These are phyloP conservation scores for Carpinus viminea DNA, from an alignment of 306 rosid species.

Conservation along the genomic window DNA sequence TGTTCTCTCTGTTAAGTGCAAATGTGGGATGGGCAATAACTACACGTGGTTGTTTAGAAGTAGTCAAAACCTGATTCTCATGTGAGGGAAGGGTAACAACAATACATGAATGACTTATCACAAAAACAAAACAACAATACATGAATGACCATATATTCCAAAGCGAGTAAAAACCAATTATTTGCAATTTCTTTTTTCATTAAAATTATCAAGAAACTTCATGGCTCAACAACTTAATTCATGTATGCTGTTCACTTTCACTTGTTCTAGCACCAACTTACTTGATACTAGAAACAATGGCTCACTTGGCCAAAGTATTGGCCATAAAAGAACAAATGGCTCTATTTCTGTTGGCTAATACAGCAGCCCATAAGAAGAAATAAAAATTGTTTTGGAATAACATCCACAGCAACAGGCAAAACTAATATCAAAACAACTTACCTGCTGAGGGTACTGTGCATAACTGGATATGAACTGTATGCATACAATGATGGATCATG, in stretches of 20 bases:
- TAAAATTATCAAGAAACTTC: neutral
- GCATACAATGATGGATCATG: constrained; percentile 82
- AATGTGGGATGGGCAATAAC: neutral
- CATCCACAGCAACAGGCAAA: neutral
- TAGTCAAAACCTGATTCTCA: neutral
- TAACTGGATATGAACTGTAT: constrained; percentile 71
- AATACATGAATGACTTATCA: too few relatives aligned
- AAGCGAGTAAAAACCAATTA: neutral
- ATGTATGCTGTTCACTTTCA: neutral
- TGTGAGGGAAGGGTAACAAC: neutral
- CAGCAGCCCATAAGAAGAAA: neutral
- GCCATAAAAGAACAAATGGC: neutral
- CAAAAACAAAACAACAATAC: too few relatives aligned
- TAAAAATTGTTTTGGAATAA: neutral
- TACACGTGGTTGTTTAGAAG: neutral
- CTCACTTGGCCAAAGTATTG: neutral
- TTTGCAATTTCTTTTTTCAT: neutral
- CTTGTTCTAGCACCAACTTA: neutral
- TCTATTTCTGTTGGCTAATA: neutral
- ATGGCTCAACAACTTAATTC: neutral
- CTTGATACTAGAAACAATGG: constrained; percentile 2
- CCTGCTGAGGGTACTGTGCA: constrained; percentile 84
- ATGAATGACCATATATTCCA: neutral
- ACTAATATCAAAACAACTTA: constrained; percentile 27
- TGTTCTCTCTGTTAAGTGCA: neutral